Conservation (phyloP, 306 rosid species). For the Ceratonia siliqua region DNA sequence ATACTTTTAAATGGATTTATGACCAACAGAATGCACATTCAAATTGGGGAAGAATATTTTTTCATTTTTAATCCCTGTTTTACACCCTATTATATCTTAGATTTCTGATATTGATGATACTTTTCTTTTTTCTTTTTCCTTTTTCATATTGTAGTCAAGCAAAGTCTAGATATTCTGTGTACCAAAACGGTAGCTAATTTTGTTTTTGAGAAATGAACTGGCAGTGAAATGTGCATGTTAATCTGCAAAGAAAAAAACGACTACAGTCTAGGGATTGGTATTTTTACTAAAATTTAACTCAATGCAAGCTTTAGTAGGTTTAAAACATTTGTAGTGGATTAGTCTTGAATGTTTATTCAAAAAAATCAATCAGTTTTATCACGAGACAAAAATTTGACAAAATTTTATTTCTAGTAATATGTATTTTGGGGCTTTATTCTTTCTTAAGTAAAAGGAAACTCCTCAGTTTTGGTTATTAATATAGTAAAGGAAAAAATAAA, state of each 20-base stretch:
- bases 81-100: not conserved
- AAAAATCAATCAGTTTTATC: not conserved
- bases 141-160: not conserved
- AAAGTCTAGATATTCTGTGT: not conserved
- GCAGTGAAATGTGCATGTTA: not conserved
- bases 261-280: not conserved
- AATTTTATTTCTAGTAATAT: not conserved
- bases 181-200: not conserved
- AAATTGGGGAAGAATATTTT: conserved; percentile 14
- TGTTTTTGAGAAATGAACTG: not conserved
- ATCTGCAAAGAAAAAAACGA: not conserved
- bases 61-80: not conserved
- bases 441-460: not conserved
- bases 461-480: not conserved
- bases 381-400: not conserved
- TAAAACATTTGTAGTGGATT: not conserved
- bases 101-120: not conserved
- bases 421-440: not conserved
- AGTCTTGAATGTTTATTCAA: conserved; percentile 4
- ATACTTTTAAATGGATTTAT: conserved; percentile 22
- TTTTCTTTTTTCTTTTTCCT: not conserved
- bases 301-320: not conserved
- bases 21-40: not conserved
- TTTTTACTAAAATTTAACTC: not conserved
- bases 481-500: not conserved